Evolutionary conservation across 148 eudicot genomes (phyloP), one percentile per base, ranked within the genome.

Genomic region (Pouteria glomerata): DNA sequence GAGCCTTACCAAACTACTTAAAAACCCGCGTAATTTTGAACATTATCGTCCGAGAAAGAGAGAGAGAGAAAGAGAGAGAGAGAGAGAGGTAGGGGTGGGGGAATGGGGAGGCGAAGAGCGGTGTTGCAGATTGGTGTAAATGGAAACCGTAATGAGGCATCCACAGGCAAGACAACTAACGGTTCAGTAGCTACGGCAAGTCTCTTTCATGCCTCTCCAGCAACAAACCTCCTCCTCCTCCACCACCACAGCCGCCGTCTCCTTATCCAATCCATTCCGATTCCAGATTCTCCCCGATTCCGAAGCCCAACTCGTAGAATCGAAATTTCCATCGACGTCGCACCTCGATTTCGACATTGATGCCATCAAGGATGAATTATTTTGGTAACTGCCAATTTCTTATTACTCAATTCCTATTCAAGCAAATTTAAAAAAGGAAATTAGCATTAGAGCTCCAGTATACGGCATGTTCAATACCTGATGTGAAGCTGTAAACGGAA

Each of bases 321-420:
- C 53, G 18, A 44, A 56, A 35, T 55, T 44, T 65, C 66, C 77
- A 8, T 63, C 77, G 39, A 55, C 79, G 73, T 69, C 66, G n/a
- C n/a, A n/a, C n/a, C n/a, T n/a, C 78, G 37, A 31, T 74, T 51
- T 58, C 50, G 79, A 66, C 68, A 67, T 56, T 50, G 80, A 57
- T 57, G 62, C 60, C 14, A 64, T 48, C 44, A 45, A 70, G 11
- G 88, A 82, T 35, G 97, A 91, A 1, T 93, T 93, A 77, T 93
- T 93, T 73, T 93, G 98, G 98, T 93, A 81, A 45, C 11, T 58
- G 61, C 47, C 21, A 16, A 0, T 31, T 64, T 15, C 41, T 64
- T 21, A 0, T 29, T 47, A 11, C 26, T 8, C 21, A 27, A 45
- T 66, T 47, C 21, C 3, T 1, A 27, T n/a, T n/a, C n/a, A n/a